Evolutionary conservation across 192 early-diverging fungal species (phyloP), one percentile per base, ranked within the genome.

Genomic region (Entomortierella parvispora): DNA sequence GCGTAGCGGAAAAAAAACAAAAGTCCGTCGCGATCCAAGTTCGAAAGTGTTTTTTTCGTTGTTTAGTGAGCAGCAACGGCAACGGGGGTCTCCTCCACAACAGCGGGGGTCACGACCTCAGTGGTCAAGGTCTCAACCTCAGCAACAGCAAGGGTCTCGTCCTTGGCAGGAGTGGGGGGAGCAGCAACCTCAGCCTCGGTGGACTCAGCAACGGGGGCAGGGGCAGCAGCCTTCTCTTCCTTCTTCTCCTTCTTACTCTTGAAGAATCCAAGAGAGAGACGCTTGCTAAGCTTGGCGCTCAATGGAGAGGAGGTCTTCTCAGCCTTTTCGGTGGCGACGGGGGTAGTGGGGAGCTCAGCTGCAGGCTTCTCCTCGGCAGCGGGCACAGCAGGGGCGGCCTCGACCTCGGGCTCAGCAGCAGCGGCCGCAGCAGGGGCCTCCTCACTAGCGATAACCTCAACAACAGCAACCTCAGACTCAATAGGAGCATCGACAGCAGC

Each of bases 191-290:
- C 60, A 29, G 60, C 68, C 37, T 62, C 64, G 11, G 43, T 18
- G 31, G 45, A 37, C 29, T 51, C 53, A 11, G 57, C 67, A 29
- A 37, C 23, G 29, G 58, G 22, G 14, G 22, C 23, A 18, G 58
- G 22, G 23, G 22, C 34, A 47, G 26, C 52, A n/a, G 37, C 50
- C 4, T 25, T 31, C 52, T 29, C 32, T 18, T 55, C 53, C 68
- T 70, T 70, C 59, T 70, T 70, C 60, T 70, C 68, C 68, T 70
- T 70, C 60, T 57, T 70, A 52, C 26, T 70, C 59, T 62, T 62
- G 53, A 70, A 70, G 68, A 70, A 70, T 56, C 68, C 68, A 42
- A 70, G 60, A 8, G 68, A 70, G 23, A 70, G 42, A 51, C 68
- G 68, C 68, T 70, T 70, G 68, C 68, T 70, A 28, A 70, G 17